Evolutionary conservation across 352 stramenopile species (phyloP).

Genomic region (Phytophthora europaea): DNA sequence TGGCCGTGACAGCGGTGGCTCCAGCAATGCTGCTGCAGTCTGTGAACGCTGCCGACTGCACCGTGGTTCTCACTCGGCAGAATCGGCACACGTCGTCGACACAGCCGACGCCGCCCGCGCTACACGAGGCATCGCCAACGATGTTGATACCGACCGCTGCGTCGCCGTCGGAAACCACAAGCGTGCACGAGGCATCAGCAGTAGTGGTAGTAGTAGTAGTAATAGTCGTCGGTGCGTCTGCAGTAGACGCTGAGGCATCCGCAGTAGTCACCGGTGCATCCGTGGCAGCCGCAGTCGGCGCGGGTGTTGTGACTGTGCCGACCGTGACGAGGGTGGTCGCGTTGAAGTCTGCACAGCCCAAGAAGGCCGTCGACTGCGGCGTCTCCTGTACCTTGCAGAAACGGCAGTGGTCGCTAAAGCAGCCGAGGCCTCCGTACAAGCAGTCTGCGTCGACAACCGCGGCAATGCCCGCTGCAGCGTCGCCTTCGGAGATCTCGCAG

Average conservation of each 20-base stretch:
- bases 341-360: conserved; percentile 27
- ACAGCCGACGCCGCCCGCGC: conserved; percentile 43
- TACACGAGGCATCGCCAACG: conserved; percentile 36
- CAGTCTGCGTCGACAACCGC: conserved; percentile 39
- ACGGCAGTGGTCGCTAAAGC: conserved; percentile 49
- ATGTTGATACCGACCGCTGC: conserved; percentile 43
- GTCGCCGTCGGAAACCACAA: conserved; percentile 17
- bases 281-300: neutral
- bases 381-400: conserved; percentile 53
- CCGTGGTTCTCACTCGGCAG: conserved; percentile 41
- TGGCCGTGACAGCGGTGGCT: neutral
- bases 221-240: neutral
- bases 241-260: neutral
- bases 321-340: conserved; percentile 21
- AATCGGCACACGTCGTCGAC: conserved; percentile 50
- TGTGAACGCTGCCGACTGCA: conserved; percentile 39
- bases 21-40: conserved; percentile 26
- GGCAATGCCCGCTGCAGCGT: conserved; percentile 42
- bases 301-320: conserved; percentile 10
- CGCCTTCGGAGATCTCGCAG: conserved; percentile 33
- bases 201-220: neutral
- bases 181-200: neutral
- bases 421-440: conserved; percentile 48
- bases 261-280: neutral
- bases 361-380: conserved; percentile 35